A percentile compares a stretch with the other conserved stretches of the same genome.
These are phyloP conservation scores for Cutaneotrichosporon sp. DNA, from an alignment of 1,284 basidiomycete genomes.

Conservation along the genomic window DNA sequence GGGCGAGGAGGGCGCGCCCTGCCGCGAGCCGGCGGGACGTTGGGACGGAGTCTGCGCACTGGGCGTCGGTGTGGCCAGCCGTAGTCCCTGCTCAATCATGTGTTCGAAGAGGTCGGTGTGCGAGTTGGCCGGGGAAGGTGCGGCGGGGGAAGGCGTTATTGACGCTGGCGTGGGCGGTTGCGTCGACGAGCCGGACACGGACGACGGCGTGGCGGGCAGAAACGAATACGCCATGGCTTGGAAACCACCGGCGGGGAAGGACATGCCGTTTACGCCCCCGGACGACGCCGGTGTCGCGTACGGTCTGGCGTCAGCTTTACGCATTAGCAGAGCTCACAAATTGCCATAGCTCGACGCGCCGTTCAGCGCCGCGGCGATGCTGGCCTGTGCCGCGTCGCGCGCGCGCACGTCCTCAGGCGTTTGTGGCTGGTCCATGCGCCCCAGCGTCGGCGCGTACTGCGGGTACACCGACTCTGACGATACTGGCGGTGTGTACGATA, in stretches of 20 bases:
- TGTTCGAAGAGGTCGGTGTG: conserved; percentile 17
- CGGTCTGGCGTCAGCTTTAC: neutral
- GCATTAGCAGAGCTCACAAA: conserved; percentile 1
- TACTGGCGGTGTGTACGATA: conserved; percentile 27
- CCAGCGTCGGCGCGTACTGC: conserved; percentile 30
- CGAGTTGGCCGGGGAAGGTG: conserved; percentile 1
- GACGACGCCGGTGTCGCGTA: neutral
- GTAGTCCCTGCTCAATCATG: conserved; percentile 14
- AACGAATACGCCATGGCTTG: conserved; percentile 18
- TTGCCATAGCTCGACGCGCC: conserved; percentile 8
- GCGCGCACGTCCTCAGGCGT: conserved; percentile 29
- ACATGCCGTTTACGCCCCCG: neutral
- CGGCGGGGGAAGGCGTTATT: conserved; percentile 2
- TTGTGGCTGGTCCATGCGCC: conserved; percentile 27
- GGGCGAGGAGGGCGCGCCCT: conserved; percentile 19
- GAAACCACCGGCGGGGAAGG: neutral
- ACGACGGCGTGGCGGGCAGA: conserved; percentile 4
- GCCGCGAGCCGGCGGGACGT: neutral
- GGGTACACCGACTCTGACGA: conserved; percentile 30
- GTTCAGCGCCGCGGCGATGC: neutral
- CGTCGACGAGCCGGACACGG: neutral
- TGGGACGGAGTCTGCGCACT: neutral
- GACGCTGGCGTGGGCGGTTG: conserved; percentile 17
- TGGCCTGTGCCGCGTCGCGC: conserved; percentile 2
- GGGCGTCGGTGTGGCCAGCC: conserved; percentile 12